Conservation (phyloP, 208 protist genomes). For the Naegleria lovaniensis region DNA sequence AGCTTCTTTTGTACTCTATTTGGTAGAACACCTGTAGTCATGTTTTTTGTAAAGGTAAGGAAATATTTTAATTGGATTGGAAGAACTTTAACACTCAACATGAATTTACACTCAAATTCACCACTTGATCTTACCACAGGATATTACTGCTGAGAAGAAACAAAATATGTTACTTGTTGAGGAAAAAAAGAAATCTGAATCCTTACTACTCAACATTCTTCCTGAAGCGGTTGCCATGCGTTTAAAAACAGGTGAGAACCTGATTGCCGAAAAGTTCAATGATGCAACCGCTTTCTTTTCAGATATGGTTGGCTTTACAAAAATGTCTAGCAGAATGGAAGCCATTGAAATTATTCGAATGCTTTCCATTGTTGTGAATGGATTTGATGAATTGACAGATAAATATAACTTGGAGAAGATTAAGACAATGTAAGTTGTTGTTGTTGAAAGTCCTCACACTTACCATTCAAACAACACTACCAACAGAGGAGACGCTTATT, state of each 20-base stretch:
- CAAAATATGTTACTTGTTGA: background rate
- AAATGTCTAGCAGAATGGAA: background rate
- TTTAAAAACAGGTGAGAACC: conserved; percentile 21
- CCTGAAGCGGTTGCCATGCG: background rate
- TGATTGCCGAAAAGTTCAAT: conserved; percentile 24
- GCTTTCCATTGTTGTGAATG: background rate
- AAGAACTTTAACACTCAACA: too few species aligned
- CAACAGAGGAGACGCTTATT: background rate
- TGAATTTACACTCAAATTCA: too few species aligned
- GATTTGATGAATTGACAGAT: conserved; percentile 24
- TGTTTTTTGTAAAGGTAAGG: background rate
- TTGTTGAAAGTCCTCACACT: too few species aligned
- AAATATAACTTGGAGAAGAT: conserved; percentile 29
- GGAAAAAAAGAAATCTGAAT: conserved; percentile 26
- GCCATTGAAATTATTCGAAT: background rate
- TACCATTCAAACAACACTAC: too few species aligned
- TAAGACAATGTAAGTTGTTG: conserved; percentile 25
- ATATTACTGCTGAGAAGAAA: conserved; percentile 11
- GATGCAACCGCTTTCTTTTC: conserved; percentile 22
- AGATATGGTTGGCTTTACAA: conserved; percentile 18
- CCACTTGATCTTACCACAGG: too few species aligned
- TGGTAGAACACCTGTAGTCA: background rate
- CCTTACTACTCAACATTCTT: conserved; percentile 32
- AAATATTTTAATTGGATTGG: too few species aligned
- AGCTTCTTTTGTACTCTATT: background rate